Evolutionary conservation across 257 asterid species (phyloP), one percentile per base, ranked within the genome.

Genomic region (Solanum tacnaense): DNA sequence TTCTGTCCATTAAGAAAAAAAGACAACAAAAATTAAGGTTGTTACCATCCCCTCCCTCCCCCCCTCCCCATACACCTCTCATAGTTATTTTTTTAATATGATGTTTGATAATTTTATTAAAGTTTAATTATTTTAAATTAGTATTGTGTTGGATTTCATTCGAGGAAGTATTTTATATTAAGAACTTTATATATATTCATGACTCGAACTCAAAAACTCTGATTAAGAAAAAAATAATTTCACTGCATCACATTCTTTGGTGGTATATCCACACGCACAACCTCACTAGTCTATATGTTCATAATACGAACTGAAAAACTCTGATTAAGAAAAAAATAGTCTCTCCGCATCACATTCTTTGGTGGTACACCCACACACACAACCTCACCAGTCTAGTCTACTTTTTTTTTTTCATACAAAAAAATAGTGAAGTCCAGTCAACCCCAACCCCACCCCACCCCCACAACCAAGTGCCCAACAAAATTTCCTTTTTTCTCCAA

Each of bases 361-460:
- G n/a, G 20, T 52, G 62, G 23, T 52, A 18, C 62, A 18, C 4
- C 62, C 65, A 5, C 62, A 5, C 60, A 18, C 65, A 18, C 38
- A 79, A 75, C 84, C 27, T 44, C 67, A 79, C 16, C 10, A 39
- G 87, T 27, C 44, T 16, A 39, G 87, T 85, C 88, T 44, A 29
- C 71, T 31, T 49, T 70, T 25, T 41, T 41, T 10, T 67, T 71
- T 13, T 23, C 25, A 86, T 18, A 71, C 41, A 13, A 52, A 71
- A 20, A 27, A 46, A 86, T 83, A 86, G 81, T 56, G 31, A 13
- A 31, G 83, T 86, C 88, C 23, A 86, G 84, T 86, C 88, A 86
- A 86, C 88, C 34, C 68, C 60, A 1, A 9, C 3, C 4, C 6
- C n/a, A 1, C 32, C 49, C 20, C 1, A 2, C 21, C 35, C 35